A percentile compares a stretch with the other conserved stretches of the same genome.
phyloP scores from a whole-genome alignment of 2,329 filamentous ascomycete genomes.

The Plectosphaerella cucumerina region DNA sequence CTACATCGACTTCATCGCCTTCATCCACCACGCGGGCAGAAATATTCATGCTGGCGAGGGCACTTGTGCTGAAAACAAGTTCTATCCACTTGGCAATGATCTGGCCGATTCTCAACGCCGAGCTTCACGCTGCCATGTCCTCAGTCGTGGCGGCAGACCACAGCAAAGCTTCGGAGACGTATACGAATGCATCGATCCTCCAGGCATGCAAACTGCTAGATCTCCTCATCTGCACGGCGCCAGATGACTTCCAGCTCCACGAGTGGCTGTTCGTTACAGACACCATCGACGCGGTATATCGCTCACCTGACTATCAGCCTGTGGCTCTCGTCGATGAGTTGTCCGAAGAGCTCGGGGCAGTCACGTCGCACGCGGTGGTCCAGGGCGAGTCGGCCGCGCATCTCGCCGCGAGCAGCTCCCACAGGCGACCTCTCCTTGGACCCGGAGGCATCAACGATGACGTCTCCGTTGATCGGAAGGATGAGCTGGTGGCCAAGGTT shows the following conservation, averaged over 20 bases:
- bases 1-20: conserved; percentile 83
- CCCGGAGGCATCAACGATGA: conserved; percentile 51
- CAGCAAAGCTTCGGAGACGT: conserved; percentile 62
- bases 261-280: conserved; percentile 98
- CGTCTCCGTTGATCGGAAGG: conserved; percentile 53
- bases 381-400: conserved; percentile 33
- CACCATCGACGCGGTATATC: conserved; percentile 93
- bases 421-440: conserved; percentile 46
- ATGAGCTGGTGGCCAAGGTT: conserved; percentile 71
- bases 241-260: conserved; percentile 96
- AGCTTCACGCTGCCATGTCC: conserved; percentile 75
- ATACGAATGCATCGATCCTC: conserved; percentile 71
- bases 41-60: conserved; percentile 81
- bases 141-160: conserved; percentile 67
- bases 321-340: conserved; percentile 81
- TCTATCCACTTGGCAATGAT: conserved; percentile 75
- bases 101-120: conserved; percentile 86
- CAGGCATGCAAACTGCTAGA: conserved; percentile 95
- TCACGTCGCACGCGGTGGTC: conserved; percentile 23
- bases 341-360: conserved; percentile 65
- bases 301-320: conserved; percentile 63
- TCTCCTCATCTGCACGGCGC: conserved; percentile 76
- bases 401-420: conserved; percentile 27
- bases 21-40: conserved; percentile 87
- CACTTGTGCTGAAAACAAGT: conserved; percentile 74